Evolutionary conservation across 1,284 basidiomycete genomes (phyloP).

Genomic region (Cryptococcus wingfieldii): DNA sequence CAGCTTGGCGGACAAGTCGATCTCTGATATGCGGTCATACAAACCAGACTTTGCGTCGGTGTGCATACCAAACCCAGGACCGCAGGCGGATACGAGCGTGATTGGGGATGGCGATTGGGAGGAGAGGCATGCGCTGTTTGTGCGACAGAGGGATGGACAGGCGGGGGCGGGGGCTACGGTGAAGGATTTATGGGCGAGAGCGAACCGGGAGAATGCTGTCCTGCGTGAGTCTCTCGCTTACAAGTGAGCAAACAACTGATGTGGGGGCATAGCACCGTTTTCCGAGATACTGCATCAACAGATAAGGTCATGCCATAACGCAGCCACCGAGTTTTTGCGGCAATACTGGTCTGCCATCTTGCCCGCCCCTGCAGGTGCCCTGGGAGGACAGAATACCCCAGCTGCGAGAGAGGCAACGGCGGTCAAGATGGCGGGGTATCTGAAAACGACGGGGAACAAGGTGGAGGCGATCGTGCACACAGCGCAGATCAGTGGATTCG

Average conservation of each 20-base stretch:
- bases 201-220: slow-evolving; percentile 35
- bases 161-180: slow-evolving; percentile 30
- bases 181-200: slow-evolving; percentile 33
- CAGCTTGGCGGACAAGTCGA: slow-evolving; percentile 15
- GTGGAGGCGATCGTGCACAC: slow-evolving; percentile 67
- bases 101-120: slow-evolving; percentile 3
- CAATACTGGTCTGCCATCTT: slow-evolving; percentile 92
- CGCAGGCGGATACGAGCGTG: slow-evolving; percentile 5
- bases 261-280: slow-evolving; percentile 60
- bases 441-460: slow-evolving; percentile 73
- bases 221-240: slow-evolving; percentile 16
- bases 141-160: slow-evolving; percentile 32
- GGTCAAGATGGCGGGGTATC: slow-evolving; percentile 76
- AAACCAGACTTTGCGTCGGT: slow-evolving; percentile 24
- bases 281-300: slow-evolving; percentile 72
- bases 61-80: slow-evolving; percentile 29
- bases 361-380: slow-evolving; percentile 62
- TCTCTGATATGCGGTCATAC: slow-evolving; percentile 13
- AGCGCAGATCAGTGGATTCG: slow-evolving; percentile 61
- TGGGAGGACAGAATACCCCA: slow-evolving; percentile 26
- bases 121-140: slow-evolving; percentile 21
- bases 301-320: slow-evolving; percentile 83
- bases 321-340: slow-evolving; percentile 90
- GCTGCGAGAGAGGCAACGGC: slow-evolving; percentile 65
- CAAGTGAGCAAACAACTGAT: neutral